These are phyloP conservation scores for Candida takata DNA, from an alignment of 805 yeast genomes.

Conservation along the genomic window DNA sequence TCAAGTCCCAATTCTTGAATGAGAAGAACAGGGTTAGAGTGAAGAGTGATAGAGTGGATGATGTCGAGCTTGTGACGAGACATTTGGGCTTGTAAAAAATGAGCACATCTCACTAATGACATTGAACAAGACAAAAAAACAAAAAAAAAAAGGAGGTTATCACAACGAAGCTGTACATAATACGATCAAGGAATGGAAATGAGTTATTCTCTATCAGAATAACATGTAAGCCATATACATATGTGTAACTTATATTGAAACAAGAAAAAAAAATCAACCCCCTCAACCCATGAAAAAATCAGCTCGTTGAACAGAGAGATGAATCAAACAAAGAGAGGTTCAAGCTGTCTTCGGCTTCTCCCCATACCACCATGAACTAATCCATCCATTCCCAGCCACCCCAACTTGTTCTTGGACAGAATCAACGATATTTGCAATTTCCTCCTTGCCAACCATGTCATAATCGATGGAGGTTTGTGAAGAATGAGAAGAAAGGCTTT, in stretches of 20 bases:
- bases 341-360: constrained; percentile 10
- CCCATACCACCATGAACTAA: constrained; percentile 10
- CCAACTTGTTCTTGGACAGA: constrained; percentile 1
- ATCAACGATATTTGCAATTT: constrained; percentile 13
- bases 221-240: background rate
- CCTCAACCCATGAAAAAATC: no score
- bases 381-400: constrained; percentile 7
- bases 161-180: constrained; percentile 1
- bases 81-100: constrained; percentile 14
- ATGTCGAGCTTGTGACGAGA: constrained; percentile 18
- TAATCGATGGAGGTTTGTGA: constrained; percentile 25
- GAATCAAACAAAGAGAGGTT: background rate
- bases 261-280: background rate
- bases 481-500: background rate
- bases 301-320: background rate
- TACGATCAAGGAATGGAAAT: background rate
- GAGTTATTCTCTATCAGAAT: background rate
- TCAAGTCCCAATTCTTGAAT: constrained; percentile 40
- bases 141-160: background rate
- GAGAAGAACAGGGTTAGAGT: constrained; percentile 26
- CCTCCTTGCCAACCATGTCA: constrained; percentile 37
- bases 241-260: no score
- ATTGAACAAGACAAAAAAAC: background rate
- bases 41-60: constrained; percentile 12
- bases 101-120: background rate